These are phyloP conservation scores for Ustulina deusta DNA, from an alignment of 2,329 filamentous ascomycete genomes.

Conservation along the genomic window DNA sequence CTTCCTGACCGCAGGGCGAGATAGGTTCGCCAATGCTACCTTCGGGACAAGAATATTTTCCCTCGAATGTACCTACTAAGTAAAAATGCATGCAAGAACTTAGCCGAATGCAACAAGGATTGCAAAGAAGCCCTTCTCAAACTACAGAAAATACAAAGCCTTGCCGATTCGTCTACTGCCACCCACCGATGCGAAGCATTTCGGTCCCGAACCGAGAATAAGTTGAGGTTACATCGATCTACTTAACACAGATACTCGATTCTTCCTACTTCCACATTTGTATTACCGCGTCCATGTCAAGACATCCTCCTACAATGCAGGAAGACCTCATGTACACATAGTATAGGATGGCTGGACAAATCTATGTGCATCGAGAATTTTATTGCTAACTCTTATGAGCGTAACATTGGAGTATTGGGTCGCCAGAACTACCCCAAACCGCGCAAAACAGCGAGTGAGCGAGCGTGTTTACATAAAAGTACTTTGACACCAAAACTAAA, in stretches of 20 bases:
- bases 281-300: not conserved
- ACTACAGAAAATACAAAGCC: not conserved
- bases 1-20: not conserved
- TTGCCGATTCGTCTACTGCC: not conserved
- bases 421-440: not conserved
- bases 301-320: not conserved
- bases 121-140: not conserved
- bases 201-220: not conserved
- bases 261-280: not conserved
- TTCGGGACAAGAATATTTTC: not conserved
- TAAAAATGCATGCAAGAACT: conserved; percentile 13
- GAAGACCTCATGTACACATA: not conserved
- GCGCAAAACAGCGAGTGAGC: not conserved
- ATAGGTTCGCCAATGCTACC: not conserved
- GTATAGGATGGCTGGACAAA: not conserved
- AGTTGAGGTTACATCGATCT: not conserved
- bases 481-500: not conserved
- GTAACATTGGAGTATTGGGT: conserved; percentile 6
- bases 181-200: not conserved
- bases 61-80: not conserved
- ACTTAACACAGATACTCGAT: not conserved
- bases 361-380: not conserved
- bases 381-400: not conserved
- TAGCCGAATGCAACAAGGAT: not conserved
- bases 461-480: not conserved